Conservation (phyloP, 148 eudicot genomes). For the Nyssa sinensis region DNA sequence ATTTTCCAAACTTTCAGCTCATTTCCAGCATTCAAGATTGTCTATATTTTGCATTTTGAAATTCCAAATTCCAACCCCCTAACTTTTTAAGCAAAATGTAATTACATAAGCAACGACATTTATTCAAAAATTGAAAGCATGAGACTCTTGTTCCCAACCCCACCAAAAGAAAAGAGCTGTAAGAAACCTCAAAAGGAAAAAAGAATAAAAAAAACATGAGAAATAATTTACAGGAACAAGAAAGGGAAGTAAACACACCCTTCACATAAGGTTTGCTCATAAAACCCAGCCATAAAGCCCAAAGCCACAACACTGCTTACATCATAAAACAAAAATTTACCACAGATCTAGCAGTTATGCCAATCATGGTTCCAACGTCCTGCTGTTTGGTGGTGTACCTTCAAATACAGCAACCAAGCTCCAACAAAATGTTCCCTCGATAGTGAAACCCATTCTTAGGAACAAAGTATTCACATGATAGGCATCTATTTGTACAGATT, state of each 20-base stretch:
- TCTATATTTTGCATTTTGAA: too few relatives aligned
- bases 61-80: too few relatives aligned
- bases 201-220: too few relatives aligned
- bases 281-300: slow-evolving; percentile 10
- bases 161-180: too few relatives aligned
- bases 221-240: slow-evolving; percentile 5
- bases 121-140: too few relatives aligned
- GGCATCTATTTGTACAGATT: background rate
- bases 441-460: background rate
- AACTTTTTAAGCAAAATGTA: too few relatives aligned
- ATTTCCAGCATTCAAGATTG: too few relatives aligned
- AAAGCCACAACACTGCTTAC: background rate
- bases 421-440: too few relatives aligned
- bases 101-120: too few relatives aligned
- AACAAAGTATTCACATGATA: background rate
- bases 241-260: background rate
- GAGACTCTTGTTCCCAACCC: too few relatives aligned
- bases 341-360: background rate
- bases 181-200: too few relatives aligned
- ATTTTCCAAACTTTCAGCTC: too few relatives aligned
- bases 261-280: background rate
- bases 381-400: background rate
- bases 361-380: background rate
- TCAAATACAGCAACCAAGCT: background rate
- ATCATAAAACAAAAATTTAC: background rate